These are phyloP conservation scores for Cercospora zeae-maydis DNA, from an alignment of 2,329 filamentous ascomycete species.

Conservation along the genomic window DNA sequence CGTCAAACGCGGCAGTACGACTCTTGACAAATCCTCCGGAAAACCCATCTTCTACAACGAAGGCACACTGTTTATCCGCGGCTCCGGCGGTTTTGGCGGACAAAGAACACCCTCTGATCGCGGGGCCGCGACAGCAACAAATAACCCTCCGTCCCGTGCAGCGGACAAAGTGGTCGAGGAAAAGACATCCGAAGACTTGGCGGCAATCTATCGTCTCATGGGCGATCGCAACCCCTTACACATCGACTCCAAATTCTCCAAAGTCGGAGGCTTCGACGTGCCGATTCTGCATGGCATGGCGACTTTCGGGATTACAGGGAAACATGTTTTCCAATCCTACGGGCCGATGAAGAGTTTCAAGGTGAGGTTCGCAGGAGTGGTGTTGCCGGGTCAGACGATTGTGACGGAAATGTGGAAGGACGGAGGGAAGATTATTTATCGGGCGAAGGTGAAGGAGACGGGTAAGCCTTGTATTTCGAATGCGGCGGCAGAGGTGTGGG, in stretches of 20 bases:
- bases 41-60: constrained; percentile 97
- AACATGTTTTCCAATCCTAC: constrained; percentile 80
- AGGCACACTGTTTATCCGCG: constrained; percentile 84
- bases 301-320: constrained; percentile 88
- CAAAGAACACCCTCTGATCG: constrained; percentile 71
- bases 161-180: constrained; percentile 84
- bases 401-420: constrained; percentile 95
- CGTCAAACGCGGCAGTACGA: constrained; percentile 73
- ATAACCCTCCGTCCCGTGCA: constrained; percentile 71
- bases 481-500: constrained; percentile 66
- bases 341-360: constrained; percentile 86
- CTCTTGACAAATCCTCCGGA: constrained; percentile 75
- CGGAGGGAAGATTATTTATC: constrained; percentile 72
- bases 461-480: constrained; percentile 81
- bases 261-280: constrained; percentile 87
- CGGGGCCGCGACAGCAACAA: constrained; percentile 72
- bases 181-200: constrained; percentile 84
- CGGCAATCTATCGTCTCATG: constrained; percentile 84
- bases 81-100: constrained; percentile 85
- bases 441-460: constrained; percentile 85
- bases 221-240: constrained; percentile 96
- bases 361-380: constrained; percentile 81
- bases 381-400: constrained; percentile 80
- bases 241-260: constrained; percentile 89
- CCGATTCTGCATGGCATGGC: constrained; percentile 95